phyloP scores from a whole-genome alignment of 441 rosid genomes.

The Erysimum cheiri region DNA sequence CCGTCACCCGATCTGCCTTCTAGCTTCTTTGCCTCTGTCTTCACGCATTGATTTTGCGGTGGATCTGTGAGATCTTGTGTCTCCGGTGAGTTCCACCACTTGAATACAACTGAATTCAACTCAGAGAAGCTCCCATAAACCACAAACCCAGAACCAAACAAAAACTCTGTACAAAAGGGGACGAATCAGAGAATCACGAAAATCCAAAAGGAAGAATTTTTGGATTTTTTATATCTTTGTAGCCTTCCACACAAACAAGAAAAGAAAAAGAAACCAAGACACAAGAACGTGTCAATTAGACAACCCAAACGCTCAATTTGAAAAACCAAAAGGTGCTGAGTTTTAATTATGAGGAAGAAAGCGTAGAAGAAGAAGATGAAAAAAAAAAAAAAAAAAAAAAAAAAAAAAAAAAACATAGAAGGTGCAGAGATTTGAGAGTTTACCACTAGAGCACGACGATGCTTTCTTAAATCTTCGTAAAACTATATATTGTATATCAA shows the following conservation, averaged over 20 bases:
- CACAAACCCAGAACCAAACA: slow-evolving; percentile 6
- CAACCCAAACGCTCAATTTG: slow-evolving; percentile 25
- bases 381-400: too few species aligned
- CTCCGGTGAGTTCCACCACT: too few species aligned
- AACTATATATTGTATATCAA: too few species aligned
- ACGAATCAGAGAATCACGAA: slow-evolving; percentile 18
- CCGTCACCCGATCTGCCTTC: too few species aligned
- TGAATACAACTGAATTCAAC: slow-evolving; percentile 38
- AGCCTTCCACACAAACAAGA: slow-evolving; percentile 42
- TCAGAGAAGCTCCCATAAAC: slow-evolving; percentile 2
- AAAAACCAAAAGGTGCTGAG: slow-evolving; percentile 16
- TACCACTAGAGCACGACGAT: too few species aligned
- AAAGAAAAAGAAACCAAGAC: slow-evolving; percentile 33
- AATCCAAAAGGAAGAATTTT: slow-evolving; percentile 3
- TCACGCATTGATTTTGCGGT: too few species aligned
- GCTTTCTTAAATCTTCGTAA: too few species aligned
- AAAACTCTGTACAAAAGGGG: slow-evolving; percentile 24
- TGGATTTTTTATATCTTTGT: slow-evolving; percentile 33
- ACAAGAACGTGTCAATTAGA: slow-evolving; percentile 47
- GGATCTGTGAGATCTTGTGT: too few species aligned
- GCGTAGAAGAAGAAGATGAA: too few species aligned
- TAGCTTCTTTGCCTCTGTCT: too few species aligned
- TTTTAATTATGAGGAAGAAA: too few species aligned
- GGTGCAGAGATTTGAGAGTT: too few species aligned
- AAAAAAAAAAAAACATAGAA: accelerated